Evolutionary conservation across 1,284 basidiomycete genomes (phyloP).

Genomic region (Ustilago sp.): DNA sequence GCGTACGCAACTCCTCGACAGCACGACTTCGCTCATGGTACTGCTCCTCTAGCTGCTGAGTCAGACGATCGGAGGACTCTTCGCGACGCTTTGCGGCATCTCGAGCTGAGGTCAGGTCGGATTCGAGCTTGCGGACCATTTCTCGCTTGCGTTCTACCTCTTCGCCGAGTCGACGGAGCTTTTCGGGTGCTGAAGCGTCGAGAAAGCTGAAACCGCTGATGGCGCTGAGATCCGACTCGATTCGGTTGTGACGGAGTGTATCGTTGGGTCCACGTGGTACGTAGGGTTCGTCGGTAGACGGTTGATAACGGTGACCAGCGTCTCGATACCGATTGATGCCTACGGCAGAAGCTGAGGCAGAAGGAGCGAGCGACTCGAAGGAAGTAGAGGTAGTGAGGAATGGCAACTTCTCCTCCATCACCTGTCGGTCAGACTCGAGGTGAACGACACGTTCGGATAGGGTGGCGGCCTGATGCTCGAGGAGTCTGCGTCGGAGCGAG

Average conservation of each 20-base stretch:
- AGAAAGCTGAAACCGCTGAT: slow-evolving; percentile 52
- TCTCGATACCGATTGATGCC: slow-evolving; percentile 28
- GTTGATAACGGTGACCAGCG: slow-evolving; percentile 18
- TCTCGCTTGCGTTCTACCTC: slow-evolving; percentile 37
- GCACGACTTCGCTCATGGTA: slow-evolving; percentile 31
- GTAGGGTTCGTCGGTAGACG: slow-evolving; percentile 35
- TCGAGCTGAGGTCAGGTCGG: slow-evolving; percentile 17
- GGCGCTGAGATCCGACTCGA: slow-evolving; percentile 44
- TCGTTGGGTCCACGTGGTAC: slow-evolving; percentile 24
- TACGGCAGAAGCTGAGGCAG: slow-evolving; percentile 38
- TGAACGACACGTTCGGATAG: slow-evolving; percentile 48
- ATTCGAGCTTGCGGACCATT: slow-evolving; percentile 29
- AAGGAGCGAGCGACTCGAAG: slow-evolving; percentile 44
- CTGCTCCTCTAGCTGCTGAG: slow-evolving; percentile 37
- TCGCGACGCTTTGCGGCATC: slow-evolving; percentile 22
- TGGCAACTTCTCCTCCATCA: slow-evolving; percentile 40
- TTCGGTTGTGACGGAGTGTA: slow-evolving; percentile 38
- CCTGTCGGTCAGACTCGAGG: slow-evolving; percentile 49
- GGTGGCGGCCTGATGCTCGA: slow-evolving; percentile 59
- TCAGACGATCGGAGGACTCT: slow-evolving; percentile 25
- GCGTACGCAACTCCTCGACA: slow-evolving; percentile 17
- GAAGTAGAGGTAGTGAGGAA: slow-evolving; percentile 43
- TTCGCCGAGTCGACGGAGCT: slow-evolving; percentile 35
- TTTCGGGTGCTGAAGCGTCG: slow-evolving; percentile 37
- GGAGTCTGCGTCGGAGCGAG: slow-evolving; percentile 41